These are phyloP conservation scores for Aspergillus tanneri DNA, from an alignment of 2,329 filamentous ascomycete species.

Conservation along the genomic window DNA sequence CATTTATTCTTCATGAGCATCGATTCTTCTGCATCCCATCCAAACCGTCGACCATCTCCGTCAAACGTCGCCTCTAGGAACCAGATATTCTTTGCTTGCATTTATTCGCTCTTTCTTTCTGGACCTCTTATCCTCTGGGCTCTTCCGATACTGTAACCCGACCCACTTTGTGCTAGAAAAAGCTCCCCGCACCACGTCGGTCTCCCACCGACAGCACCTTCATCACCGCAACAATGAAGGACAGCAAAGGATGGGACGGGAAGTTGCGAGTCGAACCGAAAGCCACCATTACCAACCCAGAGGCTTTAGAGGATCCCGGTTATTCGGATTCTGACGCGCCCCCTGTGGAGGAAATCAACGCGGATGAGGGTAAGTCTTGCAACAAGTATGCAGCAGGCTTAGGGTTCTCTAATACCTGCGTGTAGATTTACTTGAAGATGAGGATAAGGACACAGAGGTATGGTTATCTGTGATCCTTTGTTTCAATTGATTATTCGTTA, in stretches of 20 bases:
- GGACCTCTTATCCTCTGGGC: neutral
- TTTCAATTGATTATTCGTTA: too few relatives aligned
- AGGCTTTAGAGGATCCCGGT: constrained; percentile 79
- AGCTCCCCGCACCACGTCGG: constrained; percentile 27
- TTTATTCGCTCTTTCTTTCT: neutral
- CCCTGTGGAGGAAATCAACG: constrained; percentile 70
- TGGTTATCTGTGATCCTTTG: neutral
- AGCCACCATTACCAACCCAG: constrained; percentile 70
- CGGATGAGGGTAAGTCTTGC: constrained; percentile 68
- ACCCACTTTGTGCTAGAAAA: constrained; percentile 4
- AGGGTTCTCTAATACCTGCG: constrained; percentile 9
- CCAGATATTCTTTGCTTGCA: neutral
- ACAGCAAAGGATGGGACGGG: constrained; percentile 48
- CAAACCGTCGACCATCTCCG: neutral
- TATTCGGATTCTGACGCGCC: constrained; percentile 71
- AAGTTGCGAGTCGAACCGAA: constrained; percentile 63
- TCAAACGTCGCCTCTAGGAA: neutral
- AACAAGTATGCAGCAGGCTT: neutral
- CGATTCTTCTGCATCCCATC: neutral
- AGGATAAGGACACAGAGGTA: constrained; percentile 55
- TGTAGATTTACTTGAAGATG: constrained; percentile 59
- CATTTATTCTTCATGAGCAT: too few relatives aligned
- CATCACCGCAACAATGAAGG: constrained; percentile 34
- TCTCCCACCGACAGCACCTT: constrained; percentile 16
- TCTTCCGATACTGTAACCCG: neutral